Base-by-base conservation (phyloP, 2,329 filamentous ascomycete species). In the Colletotrichum plurivorum region DNA sequence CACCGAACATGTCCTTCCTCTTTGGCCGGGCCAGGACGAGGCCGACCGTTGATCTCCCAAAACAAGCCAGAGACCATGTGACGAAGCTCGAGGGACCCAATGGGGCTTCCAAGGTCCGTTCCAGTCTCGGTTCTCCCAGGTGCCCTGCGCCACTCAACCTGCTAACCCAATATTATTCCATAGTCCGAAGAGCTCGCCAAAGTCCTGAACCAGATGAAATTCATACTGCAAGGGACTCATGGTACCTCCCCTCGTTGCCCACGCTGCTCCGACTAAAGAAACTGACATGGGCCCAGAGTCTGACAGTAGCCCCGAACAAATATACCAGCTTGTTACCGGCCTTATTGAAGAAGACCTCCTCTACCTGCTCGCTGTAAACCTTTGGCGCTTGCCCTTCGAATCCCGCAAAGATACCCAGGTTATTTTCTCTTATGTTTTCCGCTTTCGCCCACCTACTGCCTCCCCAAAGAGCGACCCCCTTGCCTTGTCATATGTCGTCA, bases 351-450 rank as follows among this genome's bases (percentile, higher is more conserved):
- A 98, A 82, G 94, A 97, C 79, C 87, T 99, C 8, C 90, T 99
- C 51, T 93, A 93, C 75, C 86, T 93, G 59, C 91, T 99, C 67
- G 94, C 95, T 20, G 87, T 91, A 70, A 92, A 92, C 77, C 92
- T 99, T 53, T 90, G 94, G 81, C 89, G 92, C 59, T 88, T 99
- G 5, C 94, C 95, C 0, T 99, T 99, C 84, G 96, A 99, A 84
- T 94, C 95, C 45, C 92, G 95, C 76, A 98, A 98, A 84, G 95
- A 98, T 78, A 93, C 94, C 13, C 95, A 98, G 79, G 93, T 96
- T 71, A 96, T 98, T 78, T 96, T 98, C 83, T 97, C 94, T 48
- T 96, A 95, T 79, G 93, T 97, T 73, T 94, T 98, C 78, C 93
- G 95, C 73, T 98, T 96, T 85, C 93, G 93, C 72, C 92, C 92